Base-by-base conservation (phyloP, 108 stramenopile genomes). In the Skeletonema marinoi region DNA sequence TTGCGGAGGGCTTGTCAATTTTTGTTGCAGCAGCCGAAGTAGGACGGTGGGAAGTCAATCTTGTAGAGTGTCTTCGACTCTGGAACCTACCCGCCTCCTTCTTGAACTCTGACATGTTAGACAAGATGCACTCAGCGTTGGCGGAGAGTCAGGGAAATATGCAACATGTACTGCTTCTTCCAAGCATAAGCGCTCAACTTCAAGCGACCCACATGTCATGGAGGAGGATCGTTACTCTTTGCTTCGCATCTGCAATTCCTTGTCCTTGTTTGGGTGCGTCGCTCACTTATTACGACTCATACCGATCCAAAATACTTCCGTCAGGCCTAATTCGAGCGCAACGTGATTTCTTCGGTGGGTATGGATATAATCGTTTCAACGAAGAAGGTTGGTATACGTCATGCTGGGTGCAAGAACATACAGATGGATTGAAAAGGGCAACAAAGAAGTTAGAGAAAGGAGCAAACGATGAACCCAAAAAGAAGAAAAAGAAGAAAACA, bases 261-360 rank as follows among this genome's bases (percentile, higher is more conserved):
- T 89, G 85, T 32, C 95, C 97, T 36, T 85, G 94, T 25, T 74
- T 98, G 62, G 82, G 93, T 65, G 85, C 93, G 0, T 91, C 90
- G n/a, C 87, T 98, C 30, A 90, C 85, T 13, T 96, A 97, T 86
- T 97, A 94, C 69, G 98, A 98, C 83, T 75, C 89, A 42, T 97
- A 93, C 85, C 89, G 97, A 48, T 74, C 84, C 36, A 82, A 66
- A n/a, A 77, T 69, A 14, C 81, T 96, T 44, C 95, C 96, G 1
- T 90, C 96, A 17, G 88, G 92, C 71, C 82, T 97, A 4, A 93
- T 90, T 32, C 97, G 96, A 78, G 98, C 97, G 3, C 97, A 97
- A 77, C 86, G 98, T 8, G 97, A 98, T 75, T 98, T 92, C 78
- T 98, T 96, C 68, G 98, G 97, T n/a, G 95, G 89, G 10, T 96